These are phyloP conservation scores for Blastocladiella britannica DNA, from an alignment of 192 early-diverging fungal genomes.

Conservation along the genomic window DNA sequence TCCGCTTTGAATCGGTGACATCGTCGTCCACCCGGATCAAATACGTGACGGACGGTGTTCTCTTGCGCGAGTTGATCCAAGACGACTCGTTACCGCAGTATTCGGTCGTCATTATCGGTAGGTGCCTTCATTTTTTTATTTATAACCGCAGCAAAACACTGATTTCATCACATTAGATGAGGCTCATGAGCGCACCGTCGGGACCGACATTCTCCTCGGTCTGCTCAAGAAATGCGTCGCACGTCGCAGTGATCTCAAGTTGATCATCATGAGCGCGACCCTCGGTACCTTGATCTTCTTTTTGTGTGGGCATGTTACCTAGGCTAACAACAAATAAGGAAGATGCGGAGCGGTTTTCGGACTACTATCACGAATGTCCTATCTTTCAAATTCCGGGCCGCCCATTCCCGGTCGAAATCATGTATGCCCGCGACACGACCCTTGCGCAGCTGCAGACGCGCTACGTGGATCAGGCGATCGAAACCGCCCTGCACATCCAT, in stretches of 20 bases:
- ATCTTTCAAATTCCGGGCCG: conserved; percentile 58
- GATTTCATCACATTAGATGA: too few species aligned
- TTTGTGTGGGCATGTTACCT: conserved; percentile 59
- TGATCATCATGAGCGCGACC: conserved; percentile 87
- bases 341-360: conserved; percentile 58
- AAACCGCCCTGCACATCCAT: conserved; percentile 37
- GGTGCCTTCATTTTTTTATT: background rate
- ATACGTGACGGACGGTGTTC: conserved; percentile 35
- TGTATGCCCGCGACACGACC: conserved; percentile 26
- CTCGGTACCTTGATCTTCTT: conserved; percentile 13
- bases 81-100: conserved; percentile 15
- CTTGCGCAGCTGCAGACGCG: conserved; percentile 9
- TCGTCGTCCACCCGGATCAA: conserved; percentile 13
- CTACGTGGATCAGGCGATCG: conserved; percentile 20
- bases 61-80: conserved; percentile 13
- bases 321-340: too few species aligned
- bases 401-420: conserved; percentile 26
- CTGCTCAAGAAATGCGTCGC: conserved; percentile 36
- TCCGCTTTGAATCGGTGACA: conserved; percentile 23
- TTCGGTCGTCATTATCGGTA: conserved; percentile 26
- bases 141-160: too few species aligned
- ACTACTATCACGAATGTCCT: conserved; percentile 58
- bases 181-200: conserved; percentile 35
- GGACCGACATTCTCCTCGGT: conserved; percentile 34
- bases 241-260: conserved; percentile 61